These are phyloP conservation scores for Pythium periplocum DNA, from an alignment of 352 stramenopile genomes.

Conservation along the genomic window DNA sequence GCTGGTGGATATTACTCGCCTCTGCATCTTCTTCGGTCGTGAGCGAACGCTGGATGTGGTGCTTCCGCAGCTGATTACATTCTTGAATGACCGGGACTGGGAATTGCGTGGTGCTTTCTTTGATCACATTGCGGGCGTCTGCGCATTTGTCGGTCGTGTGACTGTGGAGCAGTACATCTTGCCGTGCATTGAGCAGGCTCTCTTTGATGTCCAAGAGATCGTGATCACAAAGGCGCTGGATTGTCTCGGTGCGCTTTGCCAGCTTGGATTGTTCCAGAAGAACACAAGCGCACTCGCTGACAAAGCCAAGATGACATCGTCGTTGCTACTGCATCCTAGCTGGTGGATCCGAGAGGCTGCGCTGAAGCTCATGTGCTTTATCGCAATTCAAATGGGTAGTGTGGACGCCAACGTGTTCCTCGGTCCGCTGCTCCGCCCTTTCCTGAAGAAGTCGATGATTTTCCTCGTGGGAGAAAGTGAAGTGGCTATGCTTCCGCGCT, in stretches of 20 bases:
- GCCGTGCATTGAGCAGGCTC: constrained; percentile 95
- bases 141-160: constrained; percentile 91
- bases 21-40: constrained; percentile 96
- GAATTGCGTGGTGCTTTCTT: constrained; percentile 88
- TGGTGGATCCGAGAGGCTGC: constrained; percentile 87
- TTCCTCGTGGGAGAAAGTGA: constrained; percentile 66
- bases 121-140: constrained; percentile 91
- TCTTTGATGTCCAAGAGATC: constrained; percentile 95
- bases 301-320: constrained; percentile 79
- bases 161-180: constrained; percentile 96
- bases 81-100: constrained; percentile 95
- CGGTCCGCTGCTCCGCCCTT: constrained; percentile 82
- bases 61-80: constrained; percentile 95
- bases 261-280: constrained; percentile 90
- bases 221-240: constrained; percentile 92
- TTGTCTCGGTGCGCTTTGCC: constrained; percentile 88
- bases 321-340: constrained; percentile 83
- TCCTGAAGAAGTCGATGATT: constrained; percentile 83
- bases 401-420: constrained; percentile 92
- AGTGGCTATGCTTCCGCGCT: constrained; percentile 38
- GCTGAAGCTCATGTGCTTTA: constrained; percentile 82
- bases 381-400: constrained; percentile 81
- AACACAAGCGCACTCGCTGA: constrained; percentile 75
- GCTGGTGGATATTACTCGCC: constrained; percentile 91
- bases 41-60: constrained; percentile 95